phyloP scores from a whole-genome alignment of 2,329 filamentous ascomycete species.

The Pseudocercospora vitis region DNA sequence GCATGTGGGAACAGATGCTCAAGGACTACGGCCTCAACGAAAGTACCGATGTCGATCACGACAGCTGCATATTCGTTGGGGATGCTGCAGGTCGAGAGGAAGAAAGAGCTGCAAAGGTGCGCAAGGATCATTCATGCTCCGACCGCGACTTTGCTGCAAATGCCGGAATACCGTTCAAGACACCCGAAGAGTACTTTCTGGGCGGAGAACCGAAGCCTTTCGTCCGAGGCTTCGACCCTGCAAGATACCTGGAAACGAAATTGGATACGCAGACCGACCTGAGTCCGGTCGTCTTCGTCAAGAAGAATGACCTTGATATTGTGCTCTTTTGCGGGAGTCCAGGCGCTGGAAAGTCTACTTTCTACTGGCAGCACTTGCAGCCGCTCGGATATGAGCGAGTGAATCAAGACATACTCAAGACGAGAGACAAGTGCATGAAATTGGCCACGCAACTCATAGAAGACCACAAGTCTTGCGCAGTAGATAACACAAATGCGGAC shows the following conservation, averaged over 20 bases:
- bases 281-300: conserved; percentile 50
- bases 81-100: conserved; percentile 67
- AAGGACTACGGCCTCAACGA: conserved; percentile 53
- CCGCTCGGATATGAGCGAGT: conserved; percentile 78
- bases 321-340: conserved; percentile 87
- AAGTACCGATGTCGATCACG: conserved; percentile 62
- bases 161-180: conserved; percentile 74
- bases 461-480: conserved; percentile 67
- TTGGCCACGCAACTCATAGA: conserved; percentile 65
- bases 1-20: conserved; percentile 79
- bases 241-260: conserved; percentile 48
- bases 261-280: conserved; percentile 33
- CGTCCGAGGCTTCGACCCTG: conserved; percentile 69
- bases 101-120: conserved; percentile 41
- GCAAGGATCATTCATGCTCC: conserved; percentile 59
- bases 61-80: conserved; percentile 79
- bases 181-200: conserved; percentile 91
- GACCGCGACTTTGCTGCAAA: conserved; percentile 82
- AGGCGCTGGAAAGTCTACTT: conserved; percentile 87
- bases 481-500: conserved; percentile 97
- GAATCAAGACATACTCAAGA: conserved; percentile 88
- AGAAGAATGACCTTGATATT: conserved; percentile 67
- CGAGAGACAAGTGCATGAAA: conserved; percentile 66
- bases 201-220: conserved; percentile 66
- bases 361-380: conserved; percentile 76